These are phyloP conservation scores for Sechiopsis laciniata DNA, from an alignment of 306 rosid species.

Conservation along the genomic window DNA sequence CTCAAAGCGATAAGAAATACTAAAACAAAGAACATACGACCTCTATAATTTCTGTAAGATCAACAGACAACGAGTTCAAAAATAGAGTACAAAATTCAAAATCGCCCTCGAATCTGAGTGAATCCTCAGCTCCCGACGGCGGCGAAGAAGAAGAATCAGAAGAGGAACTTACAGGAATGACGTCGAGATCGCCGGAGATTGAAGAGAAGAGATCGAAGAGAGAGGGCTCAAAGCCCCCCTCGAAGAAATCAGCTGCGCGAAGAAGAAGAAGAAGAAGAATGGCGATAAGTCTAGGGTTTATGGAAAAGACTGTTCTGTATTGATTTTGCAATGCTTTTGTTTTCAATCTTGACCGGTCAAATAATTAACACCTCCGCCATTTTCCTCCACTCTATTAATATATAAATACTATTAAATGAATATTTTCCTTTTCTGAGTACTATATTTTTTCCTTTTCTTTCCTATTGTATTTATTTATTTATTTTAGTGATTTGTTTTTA, in stretches of 20 bases:
- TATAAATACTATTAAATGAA: too few species aligned
- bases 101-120: background rate
- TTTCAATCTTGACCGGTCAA: background rate
- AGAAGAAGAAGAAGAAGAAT: background rate
- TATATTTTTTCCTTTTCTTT: too few species aligned
- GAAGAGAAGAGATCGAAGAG: background rate
- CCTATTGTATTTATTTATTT: background rate
- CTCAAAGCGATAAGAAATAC: background rate
- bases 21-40: slow-evolving; percentile 5
- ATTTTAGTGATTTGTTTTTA: too few species aligned
- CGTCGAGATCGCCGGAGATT: background rate
- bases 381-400: background rate
- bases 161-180: background rate
- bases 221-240: slow-evolving; percentile 20
- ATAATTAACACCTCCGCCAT: background rate
- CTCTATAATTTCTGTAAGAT: background rate
- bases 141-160: background rate
- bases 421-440: background rate
- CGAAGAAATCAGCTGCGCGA: slow-evolving; percentile 16
- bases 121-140: background rate
- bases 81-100: background rate
- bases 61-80: background rate
- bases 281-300: slow-evolving; percentile 23
- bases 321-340: background rate
- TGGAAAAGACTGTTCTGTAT: background rate